phyloP scores from a whole-genome alignment of 2,329 filamentous ascomycete genomes.

The Diplocarpon mali region DNA sequence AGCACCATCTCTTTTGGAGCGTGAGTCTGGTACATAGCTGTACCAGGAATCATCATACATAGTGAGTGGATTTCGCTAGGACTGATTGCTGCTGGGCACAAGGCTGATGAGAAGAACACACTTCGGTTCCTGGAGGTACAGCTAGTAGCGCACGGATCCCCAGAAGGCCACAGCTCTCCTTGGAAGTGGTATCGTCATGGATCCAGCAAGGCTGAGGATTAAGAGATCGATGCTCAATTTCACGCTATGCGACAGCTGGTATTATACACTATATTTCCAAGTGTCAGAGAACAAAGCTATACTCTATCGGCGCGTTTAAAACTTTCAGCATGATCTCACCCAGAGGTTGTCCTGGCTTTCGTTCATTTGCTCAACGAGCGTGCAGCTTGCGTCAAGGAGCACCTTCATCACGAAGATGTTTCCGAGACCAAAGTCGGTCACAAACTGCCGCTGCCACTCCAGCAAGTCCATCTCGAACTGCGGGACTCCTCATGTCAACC shows the following conservation, averaged over 20 bases:
- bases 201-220: slow-evolving; percentile 12
- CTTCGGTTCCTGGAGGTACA: neutral
- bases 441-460: slow-evolving; percentile 12
- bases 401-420: slow-evolving; percentile 14
- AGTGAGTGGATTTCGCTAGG: slow-evolving; percentile 14
- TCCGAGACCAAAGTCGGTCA: slow-evolving; percentile 11
- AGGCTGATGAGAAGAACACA: neutral
- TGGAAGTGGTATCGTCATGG: slow-evolving; percentile 13
- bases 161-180: neutral
- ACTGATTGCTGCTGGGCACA: neutral
- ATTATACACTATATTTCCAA: too few relatives aligned
- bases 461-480: slow-evolving; percentile 5
- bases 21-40: slow-evolving; percentile 57
- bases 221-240: neutral
- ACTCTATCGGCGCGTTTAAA: neutral
- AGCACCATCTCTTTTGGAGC: slow-evolving; percentile 38
- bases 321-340: slow-evolving; percentile 17
- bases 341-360: slow-evolving; percentile 7
- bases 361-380: slow-evolving; percentile 12
- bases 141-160: neutral
- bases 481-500: slow-evolving; percentile 16
- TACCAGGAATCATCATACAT: slow-evolving; percentile 87
- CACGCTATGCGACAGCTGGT: too few relatives aligned
- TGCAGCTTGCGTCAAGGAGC: slow-evolving; percentile 7
- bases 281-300: too few relatives aligned